Percentiles rank a stretch among this genome's conserved stretches.
phyloP scores from a whole-genome alignment of 768 basidiomycete species.

The Kwoniella heveanensis region DNA sequence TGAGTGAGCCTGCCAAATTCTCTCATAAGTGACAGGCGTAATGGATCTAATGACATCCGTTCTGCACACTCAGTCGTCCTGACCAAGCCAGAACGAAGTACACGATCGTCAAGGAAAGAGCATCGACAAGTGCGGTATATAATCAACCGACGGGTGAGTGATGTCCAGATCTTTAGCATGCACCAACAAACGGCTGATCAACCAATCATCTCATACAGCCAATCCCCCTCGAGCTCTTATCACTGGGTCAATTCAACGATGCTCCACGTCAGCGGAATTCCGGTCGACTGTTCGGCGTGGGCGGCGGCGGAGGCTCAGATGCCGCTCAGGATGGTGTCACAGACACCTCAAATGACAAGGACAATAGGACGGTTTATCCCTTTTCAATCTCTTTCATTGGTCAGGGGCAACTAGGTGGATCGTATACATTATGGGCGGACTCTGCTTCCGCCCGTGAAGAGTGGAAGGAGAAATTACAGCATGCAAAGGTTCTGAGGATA shows the following conservation, averaged over 20 bases:
- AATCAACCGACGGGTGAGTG: conserved; percentile 46
- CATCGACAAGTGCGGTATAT: conserved; percentile 29
- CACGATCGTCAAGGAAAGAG: conserved; percentile 24
- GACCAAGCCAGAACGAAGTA: conserved; percentile 33
- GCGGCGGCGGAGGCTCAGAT: conserved; percentile 58
- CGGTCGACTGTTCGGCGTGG: conserved; percentile 57
- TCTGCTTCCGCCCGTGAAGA: conserved; percentile 71
- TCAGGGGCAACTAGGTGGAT: conserved; percentile 69
- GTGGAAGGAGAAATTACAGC: conserved; percentile 87
- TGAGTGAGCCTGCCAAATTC: too few species aligned
- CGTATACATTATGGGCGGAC: conserved; percentile 86
- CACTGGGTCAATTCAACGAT: conserved; percentile 79
- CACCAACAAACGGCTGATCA: too few species aligned
- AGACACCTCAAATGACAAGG: conserved; percentile 46
- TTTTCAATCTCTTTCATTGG: conserved; percentile 88
- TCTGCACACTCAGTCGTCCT: conserved; percentile 31
- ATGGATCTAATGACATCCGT: neutral
- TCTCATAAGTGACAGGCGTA: too few species aligned
- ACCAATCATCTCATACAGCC: conserved; percentile 64
- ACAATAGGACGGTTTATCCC: conserved; percentile 79
- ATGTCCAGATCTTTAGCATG: too few species aligned
- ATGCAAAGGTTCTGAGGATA: conserved; percentile 79
- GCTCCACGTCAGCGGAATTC: conserved; percentile 71
- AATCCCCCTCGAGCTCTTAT: conserved; percentile 86
- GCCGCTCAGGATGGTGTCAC: conserved; percentile 45